Evolutionary conservation across 345 rosid species (phyloP), one percentile per base, ranked within the genome.

Genomic region (Noccaea bulbosa): DNA sequence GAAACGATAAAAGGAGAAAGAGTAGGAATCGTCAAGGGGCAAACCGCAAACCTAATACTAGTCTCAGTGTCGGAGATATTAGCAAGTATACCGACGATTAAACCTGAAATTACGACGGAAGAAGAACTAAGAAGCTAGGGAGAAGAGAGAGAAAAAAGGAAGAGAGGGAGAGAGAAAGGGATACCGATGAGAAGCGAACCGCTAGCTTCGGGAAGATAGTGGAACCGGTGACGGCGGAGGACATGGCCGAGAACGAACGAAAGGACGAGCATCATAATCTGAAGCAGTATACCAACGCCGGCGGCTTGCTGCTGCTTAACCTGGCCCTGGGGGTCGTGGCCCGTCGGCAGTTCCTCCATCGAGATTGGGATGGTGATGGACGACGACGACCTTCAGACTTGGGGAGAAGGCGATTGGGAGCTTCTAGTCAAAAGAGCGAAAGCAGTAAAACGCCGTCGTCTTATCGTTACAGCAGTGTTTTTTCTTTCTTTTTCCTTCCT

Each of bases 191-290:
- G 91, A 79, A 94, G 93, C 61, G 99, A 94, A 82, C 90, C 96
- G 78, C 97, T 89, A 73, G 99, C 97, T 79, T 94, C 97, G 4
- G 99, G 97, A 10, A 94, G 88, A 74, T 89, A 94, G 80, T 94
- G 87, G 82, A 94, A 84, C 71, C 82, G 85, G 77, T 85, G 97
- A 72, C 99, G 99, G 65, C 97, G 96, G 22, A 94, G 99, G 64
- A 94, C 97, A 60, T 89, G 96, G 17, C 99, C 97, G 32, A 94
- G 89, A 51, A 94, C 95, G 79, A 94, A 94, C 57, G 97, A 94
- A 67, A 91, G 96, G 53, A 94, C 99, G 30, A 94, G 99, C 96
- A 91, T 94, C 99, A 94, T 91, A 72, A 94, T 91, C 91, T 94
- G 99, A 22, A 94, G 95, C 60, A 91, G 86, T 53, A 94, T 94